Evolutionary conservation across 306 rosid species (phyloP), one percentile per base, ranked within the genome.

Genomic region (Parietaria judaica): DNA sequence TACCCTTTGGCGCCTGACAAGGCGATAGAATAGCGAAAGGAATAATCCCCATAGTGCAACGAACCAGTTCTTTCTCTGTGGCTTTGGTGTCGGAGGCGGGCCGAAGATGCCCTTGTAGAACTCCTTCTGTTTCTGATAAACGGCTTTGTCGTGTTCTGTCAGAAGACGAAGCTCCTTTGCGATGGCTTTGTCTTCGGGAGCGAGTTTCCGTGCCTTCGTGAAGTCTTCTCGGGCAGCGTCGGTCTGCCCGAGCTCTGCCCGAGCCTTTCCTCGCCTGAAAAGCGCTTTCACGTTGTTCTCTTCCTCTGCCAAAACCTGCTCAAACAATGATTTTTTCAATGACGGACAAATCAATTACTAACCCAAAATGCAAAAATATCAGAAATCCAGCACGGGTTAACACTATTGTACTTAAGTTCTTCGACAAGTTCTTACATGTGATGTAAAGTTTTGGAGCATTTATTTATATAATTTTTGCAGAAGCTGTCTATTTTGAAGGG

Each of bases 51-150:
- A 86, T 35, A 80, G 46, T 56, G 79, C 51, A 45, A 79, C 56
- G 55, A 82, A 65, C 81, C 70, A 76, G 59, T 76, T 79, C 36
- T 66, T 70, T 63, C 2, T 64, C 88, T 79, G 66, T 6, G 90
- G 90, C 66, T 80, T 82, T 9, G 88, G 79, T 61, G 84, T 73
- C 0, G 88, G 94, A 14, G 88, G 79, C 53, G 95, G 88, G 66
- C 95, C 95, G 65, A 92, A 88, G 54, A 92, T 82, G 44, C 98
- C 98, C 76, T 84, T 92, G 60, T 92, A 88, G 59, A 92, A 79
- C 82, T 88, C 96, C 71, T 82, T 92, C 64, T 88, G 98, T 89
- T 88, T 92, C 79, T 86, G 89, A 69, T 92, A 83, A 68, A 88
- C 54, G 69, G 84, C 90, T 79, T 82, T 86, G 78, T 88, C 94